Conservation (phyloP, 208 protist genomes). For the Phytomonas francai region DNA sequence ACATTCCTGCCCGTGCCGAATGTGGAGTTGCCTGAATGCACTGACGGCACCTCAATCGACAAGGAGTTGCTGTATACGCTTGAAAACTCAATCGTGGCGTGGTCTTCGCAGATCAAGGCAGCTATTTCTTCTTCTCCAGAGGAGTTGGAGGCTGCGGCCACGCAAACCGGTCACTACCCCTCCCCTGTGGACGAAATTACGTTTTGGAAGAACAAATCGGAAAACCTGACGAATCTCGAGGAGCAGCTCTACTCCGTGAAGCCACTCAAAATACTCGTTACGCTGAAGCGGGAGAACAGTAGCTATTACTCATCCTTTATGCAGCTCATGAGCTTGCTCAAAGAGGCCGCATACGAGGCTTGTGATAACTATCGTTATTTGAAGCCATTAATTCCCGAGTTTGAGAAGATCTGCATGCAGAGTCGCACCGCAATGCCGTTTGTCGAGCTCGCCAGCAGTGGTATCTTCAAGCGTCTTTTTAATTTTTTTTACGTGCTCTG, state of each 20-base stretch:
- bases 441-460: constrained; percentile 62
- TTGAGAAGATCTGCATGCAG: constrained; percentile 69
- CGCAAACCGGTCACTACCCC: constrained; percentile 62
- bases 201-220: constrained; percentile 93
- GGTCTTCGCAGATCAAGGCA: constrained; percentile 88
- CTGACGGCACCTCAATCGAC: constrained; percentile 73
- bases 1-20: constrained; percentile 91
- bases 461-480: constrained; percentile 86
- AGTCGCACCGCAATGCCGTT: constrained; percentile 57
- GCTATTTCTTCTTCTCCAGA: constrained; percentile 84
- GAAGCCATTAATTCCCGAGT: constrained; percentile 79
- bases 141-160: constrained; percentile 62
- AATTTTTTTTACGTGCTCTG: constrained; percentile 92
- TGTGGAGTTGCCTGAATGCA: constrained; percentile 68
- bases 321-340: constrained; percentile 85
- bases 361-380: constrained; percentile 90
- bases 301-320: constrained; percentile 87
- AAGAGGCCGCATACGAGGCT: constrained; percentile 78
- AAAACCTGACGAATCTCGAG: constrained; percentile 89
- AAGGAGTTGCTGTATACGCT: constrained; percentile 89
- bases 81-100: constrained; percentile 90
- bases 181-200: constrained; percentile 91
- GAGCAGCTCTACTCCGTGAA: constrained; percentile 91
- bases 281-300: constrained; percentile 86
- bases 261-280: constrained; percentile 88